phyloP scores from a whole-genome alignment of 176 grass and related monocot species.

The Bromus sterilis region DNA sequence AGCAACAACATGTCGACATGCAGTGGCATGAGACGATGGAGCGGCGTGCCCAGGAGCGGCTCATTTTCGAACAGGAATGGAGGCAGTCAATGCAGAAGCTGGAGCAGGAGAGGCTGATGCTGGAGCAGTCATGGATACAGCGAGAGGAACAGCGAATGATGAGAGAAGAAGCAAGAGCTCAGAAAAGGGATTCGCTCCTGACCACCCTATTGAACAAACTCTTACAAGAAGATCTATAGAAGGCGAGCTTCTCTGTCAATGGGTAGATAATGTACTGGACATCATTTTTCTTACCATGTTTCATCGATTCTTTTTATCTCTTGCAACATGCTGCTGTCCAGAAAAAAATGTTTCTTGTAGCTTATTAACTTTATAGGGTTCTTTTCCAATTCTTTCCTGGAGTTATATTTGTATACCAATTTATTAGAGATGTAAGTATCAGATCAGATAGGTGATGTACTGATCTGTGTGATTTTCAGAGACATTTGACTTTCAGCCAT shows the following conservation, averaged over 20 bases:
- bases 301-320: constrained; percentile 38
- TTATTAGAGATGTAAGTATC: constrained; percentile 14
- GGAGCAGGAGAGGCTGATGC: constrained; percentile 72
- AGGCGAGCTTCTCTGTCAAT: not conserved
- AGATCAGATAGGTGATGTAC: not conserved
- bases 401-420: not conserved
- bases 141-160: constrained; percentile 55
- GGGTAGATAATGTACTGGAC: constrained; percentile 13
- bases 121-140: constrained; percentile 74
- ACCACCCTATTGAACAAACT: constrained; percentile 48
- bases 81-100: constrained; percentile 75
- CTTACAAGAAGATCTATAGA: constrained; percentile 40
- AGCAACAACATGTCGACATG: constrained; percentile 63
- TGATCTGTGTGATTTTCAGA: constrained; percentile 6
- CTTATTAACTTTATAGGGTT: not conserved
- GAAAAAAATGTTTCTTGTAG: constrained; percentile 5
- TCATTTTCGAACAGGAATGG: constrained; percentile 73
- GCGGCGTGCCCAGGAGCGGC: constrained; percentile 39
- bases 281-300: constrained; percentile 20
- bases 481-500: not conserved
- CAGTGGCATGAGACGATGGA: constrained; percentile 81
- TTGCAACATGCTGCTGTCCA: constrained; percentile 15
- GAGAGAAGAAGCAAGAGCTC: constrained; percentile 46
- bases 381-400: not conserved
- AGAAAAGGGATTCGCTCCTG: constrained; percentile 46